Conservation (phyloP, 306 rosid species). For the Abrus precatorius region DNA sequence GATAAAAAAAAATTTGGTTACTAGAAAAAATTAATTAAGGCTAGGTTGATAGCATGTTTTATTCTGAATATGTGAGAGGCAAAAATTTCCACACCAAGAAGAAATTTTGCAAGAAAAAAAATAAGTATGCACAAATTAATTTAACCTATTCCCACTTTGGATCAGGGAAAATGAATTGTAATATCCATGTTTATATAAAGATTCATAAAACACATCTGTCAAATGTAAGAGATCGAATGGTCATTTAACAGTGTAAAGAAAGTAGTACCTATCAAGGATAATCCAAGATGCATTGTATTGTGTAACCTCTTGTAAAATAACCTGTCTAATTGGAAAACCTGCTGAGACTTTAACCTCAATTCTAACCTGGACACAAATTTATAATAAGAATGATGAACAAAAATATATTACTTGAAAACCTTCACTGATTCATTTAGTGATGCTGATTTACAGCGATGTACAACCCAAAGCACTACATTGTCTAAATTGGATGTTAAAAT, state of each 20-base stretch:
- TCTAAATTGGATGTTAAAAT: background rate
- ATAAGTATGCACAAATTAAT: background rate
- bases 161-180: background rate
- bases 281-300: slow-evolving; percentile 62
- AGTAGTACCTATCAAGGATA: slow-evolving; percentile 65
- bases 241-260: background rate
- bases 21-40: too few relatives aligned
- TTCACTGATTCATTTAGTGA: background rate
- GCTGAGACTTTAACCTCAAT: slow-evolving; percentile 70
- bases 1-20: too few relatives aligned
- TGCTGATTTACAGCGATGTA: background rate
- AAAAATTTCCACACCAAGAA: too few relatives aligned
- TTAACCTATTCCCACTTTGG: background rate
- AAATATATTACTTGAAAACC: background rate
- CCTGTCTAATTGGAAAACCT: slow-evolving; percentile 69
- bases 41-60: background rate
- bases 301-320: slow-evolving; percentile 65
- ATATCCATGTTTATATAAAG: background rate
- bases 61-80: background rate
- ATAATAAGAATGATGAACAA: background rate
- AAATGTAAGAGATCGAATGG: background rate
- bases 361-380: slow-evolving; percentile 56
- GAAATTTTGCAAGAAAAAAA: background rate
- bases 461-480: background rate
- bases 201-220: background rate